Conservation (phyloP, 768 basidiomycete genomes). For the Cyclocybe aegerita region DNA sequence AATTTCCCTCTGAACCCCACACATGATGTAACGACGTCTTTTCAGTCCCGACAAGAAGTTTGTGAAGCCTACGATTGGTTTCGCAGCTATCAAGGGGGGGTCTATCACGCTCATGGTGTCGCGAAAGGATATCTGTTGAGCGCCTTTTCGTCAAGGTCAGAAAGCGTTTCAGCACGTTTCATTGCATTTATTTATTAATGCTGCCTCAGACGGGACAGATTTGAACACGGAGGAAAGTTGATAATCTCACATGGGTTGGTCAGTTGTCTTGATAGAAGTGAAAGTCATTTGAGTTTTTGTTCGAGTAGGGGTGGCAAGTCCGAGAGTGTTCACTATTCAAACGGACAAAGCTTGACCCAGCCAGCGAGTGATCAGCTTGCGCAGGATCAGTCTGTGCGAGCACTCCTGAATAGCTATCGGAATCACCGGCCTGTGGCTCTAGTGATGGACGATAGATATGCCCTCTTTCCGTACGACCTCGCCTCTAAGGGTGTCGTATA, state of each 20-base stretch:
- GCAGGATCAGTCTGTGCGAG: conserved; percentile 68
- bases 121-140: conserved; percentile 79
- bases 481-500: conserved; percentile 42
- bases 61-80: conserved; percentile 81
- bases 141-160: conserved; percentile 65
- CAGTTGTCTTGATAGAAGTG: background rate
- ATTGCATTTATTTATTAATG: conserved; percentile 1
- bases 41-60: conserved; percentile 78
- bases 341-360: conserved; percentile 37
- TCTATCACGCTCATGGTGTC: conserved; percentile 60
- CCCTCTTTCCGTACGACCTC: conserved; percentile 71
- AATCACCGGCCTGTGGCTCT: conserved; percentile 63
- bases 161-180: conserved; percentile 4
- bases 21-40: conserved; percentile 3
- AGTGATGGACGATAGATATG: conserved; percentile 74
- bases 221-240: conserved; percentile 59
- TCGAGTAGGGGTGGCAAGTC: conserved; percentile 64
- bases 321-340: conserved; percentile 47
- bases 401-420: conserved; percentile 58
- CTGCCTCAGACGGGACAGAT: conserved; percentile 61
- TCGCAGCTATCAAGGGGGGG: conserved; percentile 76
- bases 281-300: background rate
- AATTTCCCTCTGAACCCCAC: conserved; percentile 1
- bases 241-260: conserved; percentile 85
- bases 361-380: conserved; percentile 66